Evolutionary conservation across 2,329 filamentous ascomycete genomes (phyloP).

Genomic region (Alternaria brassicae): DNA sequence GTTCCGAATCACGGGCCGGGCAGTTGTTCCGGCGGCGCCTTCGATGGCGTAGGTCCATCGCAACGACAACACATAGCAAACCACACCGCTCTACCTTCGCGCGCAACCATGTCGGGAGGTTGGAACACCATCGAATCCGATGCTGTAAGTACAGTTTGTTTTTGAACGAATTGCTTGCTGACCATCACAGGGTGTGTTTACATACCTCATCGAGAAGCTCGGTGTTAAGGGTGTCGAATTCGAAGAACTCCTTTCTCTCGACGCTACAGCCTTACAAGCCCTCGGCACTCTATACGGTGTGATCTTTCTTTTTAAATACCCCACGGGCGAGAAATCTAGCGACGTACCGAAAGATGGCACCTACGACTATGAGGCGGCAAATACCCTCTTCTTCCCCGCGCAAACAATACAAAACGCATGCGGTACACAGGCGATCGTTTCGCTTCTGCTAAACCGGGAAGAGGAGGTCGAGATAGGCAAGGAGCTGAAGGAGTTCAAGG

Average conservation of each 20-base stretch:
- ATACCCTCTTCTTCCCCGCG: constrained; percentile 88
- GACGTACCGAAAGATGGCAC: constrained; percentile 78
- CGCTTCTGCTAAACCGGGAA: constrained; percentile 86
- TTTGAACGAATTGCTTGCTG: constrained; percentile 3
- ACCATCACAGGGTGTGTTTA: constrained; percentile 81
- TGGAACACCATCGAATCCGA: constrained; percentile 58
- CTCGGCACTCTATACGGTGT: constrained; percentile 79
- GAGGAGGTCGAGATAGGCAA: constrained; percentile 74
- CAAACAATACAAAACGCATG: constrained; percentile 99
- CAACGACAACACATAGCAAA: constrained; percentile 18
- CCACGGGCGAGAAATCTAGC: constrained; percentile 70
- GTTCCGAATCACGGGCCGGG: constrained; percentile 27
- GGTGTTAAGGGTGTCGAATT: constrained; percentile 95
- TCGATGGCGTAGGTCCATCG: constrained; percentile 20
- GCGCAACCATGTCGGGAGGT: constrained; percentile 26
- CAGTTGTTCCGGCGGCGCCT: constrained; percentile 24
- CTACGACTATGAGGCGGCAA: constrained; percentile 77
- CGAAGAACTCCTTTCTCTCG: constrained; percentile 91
- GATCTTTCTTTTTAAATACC: constrained; percentile 99
- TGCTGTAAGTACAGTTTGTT: constrained; percentile 67
- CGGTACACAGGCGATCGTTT: constrained; percentile 92
- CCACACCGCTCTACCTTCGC: background rate
- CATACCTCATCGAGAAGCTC: constrained; percentile 89
- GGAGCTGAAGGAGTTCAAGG: constrained; percentile 78
- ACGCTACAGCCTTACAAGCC: constrained; percentile 73